phyloP scores from a whole-genome alignment of 2,329 filamentous ascomycete species.

The Fusarium caatingaense region DNA sequence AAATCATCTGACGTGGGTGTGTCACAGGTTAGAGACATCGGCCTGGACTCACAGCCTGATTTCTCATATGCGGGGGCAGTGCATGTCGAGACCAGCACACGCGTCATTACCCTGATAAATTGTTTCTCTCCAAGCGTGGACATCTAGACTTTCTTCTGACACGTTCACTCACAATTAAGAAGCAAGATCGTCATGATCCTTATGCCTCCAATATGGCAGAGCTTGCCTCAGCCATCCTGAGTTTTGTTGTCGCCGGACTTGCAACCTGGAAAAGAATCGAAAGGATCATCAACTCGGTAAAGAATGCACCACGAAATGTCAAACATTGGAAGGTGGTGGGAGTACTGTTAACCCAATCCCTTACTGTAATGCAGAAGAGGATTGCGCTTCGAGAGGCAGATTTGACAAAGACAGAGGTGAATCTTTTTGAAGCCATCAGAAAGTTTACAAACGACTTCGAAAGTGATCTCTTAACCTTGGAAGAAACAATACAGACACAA shows the following conservation, averaged over 20 bases:
- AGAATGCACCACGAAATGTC: background rate
- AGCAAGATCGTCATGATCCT: constrained; percentile 9
- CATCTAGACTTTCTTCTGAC: background rate
- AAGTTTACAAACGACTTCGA: constrained; percentile 1
- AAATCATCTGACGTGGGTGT: constrained; percentile 2
- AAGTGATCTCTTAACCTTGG: background rate
- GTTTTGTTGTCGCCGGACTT: constrained; percentile 6
- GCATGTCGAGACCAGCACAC: background rate
- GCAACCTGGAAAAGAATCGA: background rate
- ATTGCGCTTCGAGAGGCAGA: no score
- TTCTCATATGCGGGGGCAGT: background rate
- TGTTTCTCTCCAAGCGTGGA: background rate
- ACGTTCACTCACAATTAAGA: background rate
- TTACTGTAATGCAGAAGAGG: constrained; percentile 5
- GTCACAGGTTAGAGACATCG: background rate
- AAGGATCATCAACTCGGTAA: no score
- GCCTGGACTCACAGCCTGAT: constrained; percentile 1
- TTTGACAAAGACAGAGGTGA: no score
- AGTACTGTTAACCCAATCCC: background rate
- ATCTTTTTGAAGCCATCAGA: background rate
- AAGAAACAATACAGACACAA: background rate
- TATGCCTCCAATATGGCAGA: constrained; percentile 23
- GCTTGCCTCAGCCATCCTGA: constrained; percentile 15
- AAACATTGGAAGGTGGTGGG: constrained; percentile 15
- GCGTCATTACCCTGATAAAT: background rate